Base-by-base conservation (phyloP, 2,329 filamentous ascomycete genomes). In the Fonsecaea pugnacius region DNA sequence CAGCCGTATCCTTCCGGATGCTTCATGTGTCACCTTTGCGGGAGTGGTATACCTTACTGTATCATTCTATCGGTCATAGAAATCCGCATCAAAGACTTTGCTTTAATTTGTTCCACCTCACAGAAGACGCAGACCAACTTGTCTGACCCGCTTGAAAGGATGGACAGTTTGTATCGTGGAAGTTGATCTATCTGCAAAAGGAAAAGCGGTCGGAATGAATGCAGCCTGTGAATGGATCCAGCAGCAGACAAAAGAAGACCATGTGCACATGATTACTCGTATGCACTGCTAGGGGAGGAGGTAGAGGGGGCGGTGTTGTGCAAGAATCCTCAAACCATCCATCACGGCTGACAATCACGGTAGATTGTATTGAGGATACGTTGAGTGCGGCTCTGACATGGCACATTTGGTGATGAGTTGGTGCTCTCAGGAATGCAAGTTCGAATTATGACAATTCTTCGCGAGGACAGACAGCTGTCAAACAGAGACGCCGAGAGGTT, bases 331-430 rank as follows among this genome's bases (percentile, higher is more conserved):
- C n/a, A 38, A 48, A 43, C 9, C 40, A 35, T 33, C 18, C 40
- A 27, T 48, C n/a, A 35, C 21, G 43, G 16, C 8, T 48, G 43
- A 27, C 21, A 21, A 16, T 48, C 10, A 46, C 18, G 12, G 43
- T 48, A 21, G 43, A 40, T 35, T 16, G 21, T 43, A 48, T 48
- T n/a, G 24, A 16, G 24, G 7, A 50, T 10, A 14, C 32, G 24
- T 3, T 48, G 35, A 30, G 18, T 56, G n/a, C 48, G 55, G 55
- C 55, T 58, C 55, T 48, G 54, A 46, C 33, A 56, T 27, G 24
- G 33, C 12, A 36, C 10, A 9, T 10, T 36, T 36, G 9, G 8
- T 36, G 36, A 30, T 30, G 27, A 30, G 27, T 30, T 30, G 27
- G 27, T 30, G 27, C 4, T 30, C 27, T 30, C 27, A 30, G 27